Percentiles rank a stretch among this genome's conserved stretches.
Evolutionary conservation across 2,329 filamentous ascomycete genomes (phyloP).

Genomic region (Cladosporium halotolerans): DNA sequence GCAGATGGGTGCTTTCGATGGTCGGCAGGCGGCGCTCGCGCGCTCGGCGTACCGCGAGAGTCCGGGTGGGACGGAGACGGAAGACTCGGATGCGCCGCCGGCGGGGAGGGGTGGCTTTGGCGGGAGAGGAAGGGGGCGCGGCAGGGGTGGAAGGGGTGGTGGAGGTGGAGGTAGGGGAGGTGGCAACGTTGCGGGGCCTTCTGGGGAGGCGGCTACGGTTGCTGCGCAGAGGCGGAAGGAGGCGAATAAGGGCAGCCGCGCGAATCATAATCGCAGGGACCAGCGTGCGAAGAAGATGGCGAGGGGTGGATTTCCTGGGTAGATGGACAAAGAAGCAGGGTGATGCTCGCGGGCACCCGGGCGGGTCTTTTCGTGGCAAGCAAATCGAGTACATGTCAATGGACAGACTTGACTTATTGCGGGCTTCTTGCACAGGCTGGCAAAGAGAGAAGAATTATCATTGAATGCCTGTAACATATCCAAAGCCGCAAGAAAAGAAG

Average conservation of each 20-base stretch:
- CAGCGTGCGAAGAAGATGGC: conserved; percentile 58
- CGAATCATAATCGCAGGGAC: conserved; percentile 81
- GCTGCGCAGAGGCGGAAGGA: conserved; percentile 70
- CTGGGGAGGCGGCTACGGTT: conserved; percentile 66
- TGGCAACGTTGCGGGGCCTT: conserved; percentile 56
- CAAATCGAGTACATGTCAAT: too few species aligned
- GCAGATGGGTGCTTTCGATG: conserved; percentile 60
- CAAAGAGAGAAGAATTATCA: too few species aligned
- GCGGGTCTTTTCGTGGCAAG: too few species aligned
- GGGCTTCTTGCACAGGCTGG: too few species aligned
- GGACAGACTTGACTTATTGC: too few species aligned
- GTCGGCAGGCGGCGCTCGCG: conserved; percentile 58
- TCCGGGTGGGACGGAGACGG: conserved; percentile 50
- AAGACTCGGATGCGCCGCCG: conserved; percentile 47
- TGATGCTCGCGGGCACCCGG: too few species aligned
- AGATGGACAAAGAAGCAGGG: background rate
- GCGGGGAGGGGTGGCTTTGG: conserved; percentile 35
- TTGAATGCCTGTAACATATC: too few species aligned
- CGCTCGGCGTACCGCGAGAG: conserved; percentile 59
- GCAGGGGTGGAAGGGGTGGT: conserved; percentile 43
- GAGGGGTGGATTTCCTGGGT: conserved; percentile 45
- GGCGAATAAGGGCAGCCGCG: conserved; percentile 70
- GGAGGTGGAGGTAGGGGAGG: conserved; percentile 35
- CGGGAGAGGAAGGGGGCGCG: conserved; percentile 45
- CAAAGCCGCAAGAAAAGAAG: background rate